Evolutionary conservation across 257 asterid species (phyloP).

Genomic region (Solanum pinnatisectum): DNA sequence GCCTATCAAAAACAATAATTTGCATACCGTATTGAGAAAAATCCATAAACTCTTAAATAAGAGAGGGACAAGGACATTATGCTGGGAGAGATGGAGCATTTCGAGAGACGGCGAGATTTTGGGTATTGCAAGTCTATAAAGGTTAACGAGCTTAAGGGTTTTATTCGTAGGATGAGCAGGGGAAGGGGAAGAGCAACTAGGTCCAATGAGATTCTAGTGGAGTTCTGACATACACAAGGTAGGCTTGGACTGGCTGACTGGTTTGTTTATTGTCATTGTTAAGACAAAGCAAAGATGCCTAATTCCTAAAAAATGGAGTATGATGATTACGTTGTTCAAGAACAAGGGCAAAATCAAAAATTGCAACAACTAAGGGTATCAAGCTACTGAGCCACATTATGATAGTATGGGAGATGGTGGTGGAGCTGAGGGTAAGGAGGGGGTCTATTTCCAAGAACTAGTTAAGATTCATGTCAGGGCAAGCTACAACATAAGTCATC

Average conservation of each 20-base stretch:
- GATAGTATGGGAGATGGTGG: neutral
- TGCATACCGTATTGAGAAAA: neutral
- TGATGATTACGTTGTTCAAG: neutral
- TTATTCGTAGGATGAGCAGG: neutral
- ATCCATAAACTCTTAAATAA: neutral
- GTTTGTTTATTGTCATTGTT: neutral
- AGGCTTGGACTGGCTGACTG: neutral
- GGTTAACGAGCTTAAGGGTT: neutral
- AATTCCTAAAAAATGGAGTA: neutral
- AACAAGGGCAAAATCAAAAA: neutral
- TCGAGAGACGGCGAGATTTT: neutral
- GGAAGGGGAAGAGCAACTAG: neutral
- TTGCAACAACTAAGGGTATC: neutral
- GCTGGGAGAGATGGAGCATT: neutral
- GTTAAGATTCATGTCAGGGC: neutral
- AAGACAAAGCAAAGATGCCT: neutral
- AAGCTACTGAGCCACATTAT: neutral
- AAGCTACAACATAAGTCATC: neutral
- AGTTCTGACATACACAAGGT: neutral
- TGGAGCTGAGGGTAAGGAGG: neutral
- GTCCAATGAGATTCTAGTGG: neutral
- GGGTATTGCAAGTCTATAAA: neutral
- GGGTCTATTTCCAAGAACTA: neutral
- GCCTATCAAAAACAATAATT: neutral
- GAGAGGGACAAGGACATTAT: neutral